Percentiles rank a stretch among this genome's conserved stretches.
Conservation (phyloP, 768 basidiomycete genomes). For the Macrolepiota dolichaula region DNA sequence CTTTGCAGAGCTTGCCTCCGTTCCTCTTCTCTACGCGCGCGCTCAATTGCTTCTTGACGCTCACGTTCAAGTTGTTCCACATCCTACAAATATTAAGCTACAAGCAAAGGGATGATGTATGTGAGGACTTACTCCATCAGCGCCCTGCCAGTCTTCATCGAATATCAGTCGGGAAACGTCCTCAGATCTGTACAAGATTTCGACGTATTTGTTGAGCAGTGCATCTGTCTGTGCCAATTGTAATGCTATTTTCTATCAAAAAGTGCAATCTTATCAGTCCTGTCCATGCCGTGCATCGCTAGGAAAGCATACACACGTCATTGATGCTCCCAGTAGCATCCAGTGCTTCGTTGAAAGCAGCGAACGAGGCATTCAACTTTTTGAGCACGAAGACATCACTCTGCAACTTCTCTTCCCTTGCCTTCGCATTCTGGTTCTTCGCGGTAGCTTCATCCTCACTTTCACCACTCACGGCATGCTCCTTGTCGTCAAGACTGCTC, state of each 20-base stretch:
- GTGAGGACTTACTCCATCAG: constrained; percentile 53
- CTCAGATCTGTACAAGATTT: constrained; percentile 67
- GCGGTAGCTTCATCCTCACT: constrained; percentile 1
- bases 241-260: constrained; percentile 52
- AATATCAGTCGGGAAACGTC: constrained; percentile 64
- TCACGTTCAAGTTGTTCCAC: constrained; percentile 51
- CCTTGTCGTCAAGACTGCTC: neutral
- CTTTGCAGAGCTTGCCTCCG: constrained; percentile 39
- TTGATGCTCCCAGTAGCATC: constrained; percentile 63
- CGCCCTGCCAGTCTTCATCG: constrained; percentile 75
- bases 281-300: neutral
- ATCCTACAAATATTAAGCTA: constrained; percentile 42
- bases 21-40: constrained; percentile 52
- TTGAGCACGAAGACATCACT: constrained; percentile 69
- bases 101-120: neutral
- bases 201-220: constrained; percentile 72
- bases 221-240: constrained; percentile 73
- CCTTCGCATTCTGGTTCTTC: constrained; percentile 8
- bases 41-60: constrained; percentile 36
- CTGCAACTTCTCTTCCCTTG: constrained; percentile 68
- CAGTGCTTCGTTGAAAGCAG: constrained; percentile 65
- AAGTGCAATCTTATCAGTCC: neutral
- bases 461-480: neutral
- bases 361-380: constrained; percentile 70
- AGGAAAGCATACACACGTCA: constrained; percentile 43